A percentile compares a stretch with the other conserved stretches of the same genome.
Conservation (phyloP, 2,329 filamentous ascomycete species). For the Boeremia lycopersici region DNA sequence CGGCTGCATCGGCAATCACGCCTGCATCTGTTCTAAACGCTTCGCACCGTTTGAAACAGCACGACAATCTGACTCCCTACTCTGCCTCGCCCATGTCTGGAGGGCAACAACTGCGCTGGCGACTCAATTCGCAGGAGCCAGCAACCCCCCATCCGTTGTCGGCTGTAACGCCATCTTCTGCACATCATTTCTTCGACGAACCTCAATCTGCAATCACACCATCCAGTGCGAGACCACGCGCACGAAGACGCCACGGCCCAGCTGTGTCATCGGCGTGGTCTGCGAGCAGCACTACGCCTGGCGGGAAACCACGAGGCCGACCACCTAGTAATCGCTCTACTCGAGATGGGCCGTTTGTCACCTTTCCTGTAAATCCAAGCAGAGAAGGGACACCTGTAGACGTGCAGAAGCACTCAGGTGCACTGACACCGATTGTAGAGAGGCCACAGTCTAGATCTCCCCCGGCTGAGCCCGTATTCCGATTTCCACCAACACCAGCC, state of each 20-base stretch:
- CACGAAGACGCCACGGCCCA: conserved; percentile 73
- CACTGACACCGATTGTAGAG: conserved; percentile 52
- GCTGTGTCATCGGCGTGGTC: conserved; percentile 93
- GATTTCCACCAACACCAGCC: conserved; percentile 48
- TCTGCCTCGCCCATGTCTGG: conserved; percentile 51
- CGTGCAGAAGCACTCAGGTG: conserved; percentile 49
- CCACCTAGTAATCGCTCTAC: conserved; percentile 75
- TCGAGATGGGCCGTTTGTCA: conserved; percentile 70
- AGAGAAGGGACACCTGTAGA: conserved; percentile 56
- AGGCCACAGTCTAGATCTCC: conserved; percentile 51
- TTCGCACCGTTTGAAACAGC: conserved; percentile 41
- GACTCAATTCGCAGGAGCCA: conserved; percentile 63
- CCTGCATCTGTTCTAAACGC: conserved; percentile 47
- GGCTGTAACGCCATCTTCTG: conserved; percentile 71
- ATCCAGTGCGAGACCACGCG: conserved; percentile 56
- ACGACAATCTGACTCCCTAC: conserved; percentile 47
- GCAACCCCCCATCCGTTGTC: conserved; percentile 76
- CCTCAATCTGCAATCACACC: conserved; percentile 77
- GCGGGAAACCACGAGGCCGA: conserved; percentile 76
- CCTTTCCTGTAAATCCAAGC: conserved; percentile 67
- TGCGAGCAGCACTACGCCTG: conserved; percentile 64
- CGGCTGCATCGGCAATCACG: conserved; percentile 47
- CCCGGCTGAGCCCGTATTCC: conserved; percentile 42
- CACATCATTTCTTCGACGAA: conserved; percentile 60
- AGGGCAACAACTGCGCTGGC: conserved; percentile 55